Base-by-base conservation (phyloP, 768 basidiomycete species). In the Chalciporus sphaerocephalus region DNA sequence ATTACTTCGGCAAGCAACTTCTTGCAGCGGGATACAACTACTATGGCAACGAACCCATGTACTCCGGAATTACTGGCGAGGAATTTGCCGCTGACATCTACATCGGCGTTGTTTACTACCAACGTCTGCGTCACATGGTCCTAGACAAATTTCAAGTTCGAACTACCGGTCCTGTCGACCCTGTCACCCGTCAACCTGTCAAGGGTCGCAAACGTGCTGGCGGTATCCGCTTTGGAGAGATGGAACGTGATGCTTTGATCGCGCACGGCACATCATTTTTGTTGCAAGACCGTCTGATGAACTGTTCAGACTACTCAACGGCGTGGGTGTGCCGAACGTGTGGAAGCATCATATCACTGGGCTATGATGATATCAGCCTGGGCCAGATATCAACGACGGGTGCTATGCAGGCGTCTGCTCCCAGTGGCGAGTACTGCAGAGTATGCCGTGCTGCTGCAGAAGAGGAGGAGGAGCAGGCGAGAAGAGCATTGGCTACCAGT, bases 81-180 rank as follows among this genome's bases (percentile, higher is more conserved):
- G 96, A 99, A 69, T 99, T 99, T 67, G 85, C 89, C 33, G 96
- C 96, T 6, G 96, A 99, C 65, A 99, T 99, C 60, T 99, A 98
- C 68, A 80, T 98, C 53, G 96, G 96, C 16, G 86, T 97, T 30
- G 95, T 99, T 46, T 99, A 98, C 71, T 99, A 99, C 67, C 96
- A 99, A 64, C 87, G 96, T 42, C 75, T 99, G 47, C 85, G 96
- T 55, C 96, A 99, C 76, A 98, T 99, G 96, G 96, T 99, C 47
- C 76, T 95, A 53, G 96, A 99, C 74, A 99, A 99, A 70, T 99
- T 95, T 76, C 96, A 99, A 73, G 96, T 99, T 20, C 85, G 96
- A 54, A 99, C 96, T 20, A 97, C 93, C 16, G 96, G 96, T 5
- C 94, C 95, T 12, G 91, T 98, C 25, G 96, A 99, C 69, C 87